A percentile compares a stretch with the other conserved stretches of the same genome.
Conservation (phyloP, 2,329 filamentous ascomycete genomes). For the Apiospora koreana region DNA sequence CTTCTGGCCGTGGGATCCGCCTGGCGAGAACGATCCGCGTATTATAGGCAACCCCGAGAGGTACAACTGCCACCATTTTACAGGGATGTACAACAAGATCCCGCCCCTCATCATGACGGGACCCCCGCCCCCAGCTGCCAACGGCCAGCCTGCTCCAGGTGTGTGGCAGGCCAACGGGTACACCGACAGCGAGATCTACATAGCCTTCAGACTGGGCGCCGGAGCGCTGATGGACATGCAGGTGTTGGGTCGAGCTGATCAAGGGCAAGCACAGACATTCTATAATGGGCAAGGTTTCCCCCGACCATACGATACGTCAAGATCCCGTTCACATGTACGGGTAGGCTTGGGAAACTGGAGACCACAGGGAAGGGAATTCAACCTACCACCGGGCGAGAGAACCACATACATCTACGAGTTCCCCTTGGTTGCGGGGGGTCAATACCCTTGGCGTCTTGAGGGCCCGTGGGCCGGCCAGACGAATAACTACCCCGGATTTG, state of each 20-base stretch:
- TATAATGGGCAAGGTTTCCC: background rate
- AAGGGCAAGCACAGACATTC: background rate
- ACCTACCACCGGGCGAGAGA: background rate
- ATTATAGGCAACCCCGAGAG: background rate
- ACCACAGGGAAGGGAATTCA: fast-evolving
- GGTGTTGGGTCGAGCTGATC: background rate
- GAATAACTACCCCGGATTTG: background rate
- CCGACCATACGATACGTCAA: background rate
- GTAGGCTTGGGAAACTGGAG: background rate
- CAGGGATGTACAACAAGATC: background rate
- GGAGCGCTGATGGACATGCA: background rate
- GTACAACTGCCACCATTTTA: background rate
- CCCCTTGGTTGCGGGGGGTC: background rate
- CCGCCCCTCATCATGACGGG: background rate
- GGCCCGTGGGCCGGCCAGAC: too few relatives aligned
- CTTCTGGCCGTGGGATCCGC: background rate
- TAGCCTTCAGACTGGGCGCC: background rate
- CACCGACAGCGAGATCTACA: background rate
- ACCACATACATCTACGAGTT: background rate
- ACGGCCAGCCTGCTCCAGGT: background rate
- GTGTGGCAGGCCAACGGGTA: background rate
- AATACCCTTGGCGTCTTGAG: background rate
- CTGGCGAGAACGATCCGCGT: background rate
- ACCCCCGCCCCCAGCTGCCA: background rate
- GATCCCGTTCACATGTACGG: background rate